Evolutionary conservation across 2,329 filamentous ascomycete species (phyloP), one percentile per base, ranked within the genome.

Genomic region (Claviceps spartinae): DNA sequence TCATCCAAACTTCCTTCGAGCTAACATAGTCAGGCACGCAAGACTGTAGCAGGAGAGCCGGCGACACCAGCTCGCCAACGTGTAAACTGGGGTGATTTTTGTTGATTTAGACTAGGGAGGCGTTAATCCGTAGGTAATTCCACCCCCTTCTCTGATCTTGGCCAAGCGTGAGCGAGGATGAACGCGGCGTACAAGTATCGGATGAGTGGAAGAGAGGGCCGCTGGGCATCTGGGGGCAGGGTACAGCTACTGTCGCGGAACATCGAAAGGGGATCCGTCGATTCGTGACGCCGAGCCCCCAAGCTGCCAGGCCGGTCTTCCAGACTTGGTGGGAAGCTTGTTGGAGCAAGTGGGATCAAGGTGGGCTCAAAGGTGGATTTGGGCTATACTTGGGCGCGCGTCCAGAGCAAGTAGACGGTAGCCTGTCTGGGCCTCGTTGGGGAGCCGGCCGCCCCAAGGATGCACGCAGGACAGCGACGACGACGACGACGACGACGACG

Each of bases 161-260:
- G 26, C 43, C 37, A 47, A 50, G 42, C 50, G 47, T 30, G 43
- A 52, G 43, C 37, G 53, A 54, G 44, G 11, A 49, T 43, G 38
- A 54, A 49, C 26, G 52, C 49, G 49, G 52, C 49, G 52, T 52
- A 48, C 47, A 50, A 50, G 52, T 53, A 45, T 50, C 51, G 45
- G 44, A 50, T 24, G 48, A 47, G 48, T 50, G 48, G 47, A 36
- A 43, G 47, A 38, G 41, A 50, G 30, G 41, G n/a, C 37, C 20
- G 18, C 40, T 41, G 36, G 49, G 43, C 49, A 40, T 51, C 42
- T 41, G n/a, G 45, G 18, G 48, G 45, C 24, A 47, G 50, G 18
- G 38, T 42, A 52, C 45, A 41, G 30, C 18, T 24, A 22, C 36
- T 41, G 44, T 47, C 38, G 50, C 50, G 44, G 45, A 47, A 46